Conservation (phyloP, 495 filamentous ascomycete species). For the Xylaria venustula region DNA sequence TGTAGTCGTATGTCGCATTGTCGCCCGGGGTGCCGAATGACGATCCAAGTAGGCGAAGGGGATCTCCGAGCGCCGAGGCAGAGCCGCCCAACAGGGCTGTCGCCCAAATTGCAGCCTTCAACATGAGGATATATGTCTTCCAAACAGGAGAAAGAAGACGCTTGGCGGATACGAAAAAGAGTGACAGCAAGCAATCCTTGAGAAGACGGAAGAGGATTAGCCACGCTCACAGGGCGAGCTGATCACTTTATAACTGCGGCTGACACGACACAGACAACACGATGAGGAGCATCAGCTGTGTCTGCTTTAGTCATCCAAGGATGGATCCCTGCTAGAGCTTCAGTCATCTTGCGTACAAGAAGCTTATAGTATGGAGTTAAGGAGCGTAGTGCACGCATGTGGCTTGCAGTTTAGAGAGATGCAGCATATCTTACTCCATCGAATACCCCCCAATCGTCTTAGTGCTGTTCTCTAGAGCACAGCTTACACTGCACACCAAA, state of each 20-base stretch:
- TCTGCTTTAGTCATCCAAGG: not conserved
- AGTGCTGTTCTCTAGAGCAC: no score
- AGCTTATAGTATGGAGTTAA: not conserved
- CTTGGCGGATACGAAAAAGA: not conserved
- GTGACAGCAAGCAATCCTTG: constrained; percentile 2
- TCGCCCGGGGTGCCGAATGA: constrained; percentile 15
- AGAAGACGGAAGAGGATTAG: not conserved
- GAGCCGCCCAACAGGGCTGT: constrained; percentile 3
- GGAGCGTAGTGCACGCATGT: not conserved
- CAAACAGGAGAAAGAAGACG: not conserved
- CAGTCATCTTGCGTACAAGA: not conserved
- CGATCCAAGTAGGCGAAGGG: constrained; percentile 11
- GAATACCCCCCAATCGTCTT: not conserved
- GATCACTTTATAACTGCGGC: constrained; percentile 1
- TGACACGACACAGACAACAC: no score
- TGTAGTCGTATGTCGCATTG: constrained; percentile 33
- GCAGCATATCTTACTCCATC: not conserved
- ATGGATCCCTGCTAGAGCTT: constrained; percentile 4
- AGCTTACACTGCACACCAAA: no score
- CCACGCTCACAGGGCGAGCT: not conserved
- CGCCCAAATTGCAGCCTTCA: constrained; percentile 5
- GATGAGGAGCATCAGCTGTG: not conserved
- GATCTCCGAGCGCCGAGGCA: constrained; percentile 5
- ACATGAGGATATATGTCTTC: constrained; percentile 5
- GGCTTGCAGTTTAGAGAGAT: not conserved